Conservation (phyloP, 495 filamentous ascomycete genomes). For the Aspergillus olivimuriae region DNA sequence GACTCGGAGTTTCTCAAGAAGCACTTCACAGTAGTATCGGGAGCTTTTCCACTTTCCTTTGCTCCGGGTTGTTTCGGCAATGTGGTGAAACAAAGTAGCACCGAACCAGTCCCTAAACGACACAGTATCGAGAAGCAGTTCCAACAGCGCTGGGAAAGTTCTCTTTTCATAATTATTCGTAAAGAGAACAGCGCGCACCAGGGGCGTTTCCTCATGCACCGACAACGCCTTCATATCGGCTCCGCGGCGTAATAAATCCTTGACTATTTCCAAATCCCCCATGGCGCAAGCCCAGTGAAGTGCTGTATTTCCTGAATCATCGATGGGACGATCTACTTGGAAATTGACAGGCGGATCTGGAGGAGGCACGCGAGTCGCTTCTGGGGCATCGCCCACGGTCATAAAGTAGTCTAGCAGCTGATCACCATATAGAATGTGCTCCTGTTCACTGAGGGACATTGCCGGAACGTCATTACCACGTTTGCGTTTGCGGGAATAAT, state of each 20-base stretch:
- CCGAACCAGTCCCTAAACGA: constrained; percentile 67
- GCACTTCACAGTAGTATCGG: constrained; percentile 83
- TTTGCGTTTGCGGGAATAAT: constrained; percentile 72
- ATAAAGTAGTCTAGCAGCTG: constrained; percentile 93
- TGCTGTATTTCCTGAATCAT: constrained; percentile 80
- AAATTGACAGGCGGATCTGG: constrained; percentile 77
- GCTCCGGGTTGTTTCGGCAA: constrained; percentile 72
- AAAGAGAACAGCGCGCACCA: constrained; percentile 91
- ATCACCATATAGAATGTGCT: constrained; percentile 85
- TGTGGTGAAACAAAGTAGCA: constrained; percentile 87
- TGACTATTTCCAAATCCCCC: constrained; percentile 89
- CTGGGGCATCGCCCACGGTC: constrained; percentile 62
- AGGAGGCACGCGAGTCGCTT: constrained; percentile 50
- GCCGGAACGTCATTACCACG: constrained; percentile 53
- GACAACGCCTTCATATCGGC: constrained; percentile 62
- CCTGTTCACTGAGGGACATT: constrained; percentile 65
- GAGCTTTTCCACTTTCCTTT: constrained; percentile 75
- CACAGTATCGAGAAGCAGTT: constrained; percentile 70
- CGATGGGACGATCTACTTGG: constrained; percentile 81
- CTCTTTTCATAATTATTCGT: constrained; percentile 92
- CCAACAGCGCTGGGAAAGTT: constrained; percentile 75
- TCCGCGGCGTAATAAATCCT: constrained; percentile 68
- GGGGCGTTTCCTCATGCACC: constrained; percentile 79
- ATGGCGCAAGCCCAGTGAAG: constrained; percentile 98
- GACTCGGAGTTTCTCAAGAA: constrained; percentile 78